Percentiles rank a stretch among this genome's conserved stretches.
phyloP scores from a whole-genome alignment of 345 rosid species.

The Sisymbrium altissimum region DNA sequence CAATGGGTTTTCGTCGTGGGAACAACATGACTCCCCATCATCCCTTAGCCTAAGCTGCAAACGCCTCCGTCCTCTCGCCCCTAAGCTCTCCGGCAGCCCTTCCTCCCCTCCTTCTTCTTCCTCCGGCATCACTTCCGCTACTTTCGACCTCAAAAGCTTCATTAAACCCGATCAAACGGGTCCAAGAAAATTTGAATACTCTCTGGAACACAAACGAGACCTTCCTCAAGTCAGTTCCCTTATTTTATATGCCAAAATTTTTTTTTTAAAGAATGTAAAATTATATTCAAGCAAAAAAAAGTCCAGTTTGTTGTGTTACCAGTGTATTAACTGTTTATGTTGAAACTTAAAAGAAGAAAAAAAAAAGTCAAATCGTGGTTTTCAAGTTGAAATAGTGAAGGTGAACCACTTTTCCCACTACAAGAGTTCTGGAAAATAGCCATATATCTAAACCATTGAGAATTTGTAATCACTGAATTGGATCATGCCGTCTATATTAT shows the following conservation, averaged over 20 bases:
- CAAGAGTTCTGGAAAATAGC: background rate
- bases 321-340: too few species aligned
- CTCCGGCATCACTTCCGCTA: conserved; percentile 41
- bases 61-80: conserved; percentile 88
- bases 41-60: conserved; percentile 80
- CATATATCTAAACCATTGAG: background rate
- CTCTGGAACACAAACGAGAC: conserved; percentile 45
- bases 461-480: background rate
- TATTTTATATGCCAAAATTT: too few species aligned
- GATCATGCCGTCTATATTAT: background rate
- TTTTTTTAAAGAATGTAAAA: too few species aligned
- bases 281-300: too few species aligned
- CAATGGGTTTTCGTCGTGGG: conserved; percentile 55
- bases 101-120: conserved; percentile 31
- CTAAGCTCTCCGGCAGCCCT: conserved; percentile 47
- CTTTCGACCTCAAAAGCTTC: conserved; percentile 88
- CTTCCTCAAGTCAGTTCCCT: conserved; percentile 39
- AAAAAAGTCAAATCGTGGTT: too few species aligned
- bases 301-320: too few species aligned
- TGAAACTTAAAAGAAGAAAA: too few species aligned
- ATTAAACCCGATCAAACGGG: conserved; percentile 63
- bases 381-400: too few species aligned
- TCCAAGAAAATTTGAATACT: conserved; percentile 40
- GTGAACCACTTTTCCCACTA: background rate
- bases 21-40: conserved; percentile 49